Evolutionary conservation across 257 asterid species (phyloP), one percentile per base, ranked within the genome.

Genomic region (Perilla frutescens): DNA sequence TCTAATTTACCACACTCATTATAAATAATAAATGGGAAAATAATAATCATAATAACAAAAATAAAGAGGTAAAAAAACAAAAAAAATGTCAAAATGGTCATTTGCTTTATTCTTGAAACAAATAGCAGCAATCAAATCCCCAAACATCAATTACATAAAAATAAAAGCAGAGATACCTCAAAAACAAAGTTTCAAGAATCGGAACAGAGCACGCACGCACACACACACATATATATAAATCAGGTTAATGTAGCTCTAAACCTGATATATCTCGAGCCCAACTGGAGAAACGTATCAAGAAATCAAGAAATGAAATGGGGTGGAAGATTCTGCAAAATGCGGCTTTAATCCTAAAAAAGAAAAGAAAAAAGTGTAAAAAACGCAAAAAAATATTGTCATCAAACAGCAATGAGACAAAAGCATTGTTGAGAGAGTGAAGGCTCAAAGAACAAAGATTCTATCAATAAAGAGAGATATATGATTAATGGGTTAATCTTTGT

Each of bases 401-500:
- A 45, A 79, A 71, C 73, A 78, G 73, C 76, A 71, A 69, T 70
- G 41, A 43, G 74, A 63, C 78, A 78, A 69, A 82, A 34, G 44
- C 80, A 65, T 55, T 58, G 79, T 57, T 1, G 79, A 53, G 26
- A 49, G 72, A 74, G 78, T 66, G 82, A 44, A 74, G 70, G 84
- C 90, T 44, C 87, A 64, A 81, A 80, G 73, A 79, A 81, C 79
- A 11, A 48, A 81, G 77, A 76, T 50, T 70, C 5, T 49, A 55
- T 9, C 40, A 41, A 57, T 34, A 70, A 41, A 56, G 41, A 69
- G 68, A 57, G 71, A 76, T 58, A 20, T 20, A 20, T 20, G 26
- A 20, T 20, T 20, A 20, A 20, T 20, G 26, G 26, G 26, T 20
- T 20, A 20, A 20, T 20, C 26, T 20, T 20, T 20, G 26, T 20